Conservation (phyloP, 108 stramenopile genomes). For the Nitzschia putrida region DNA sequence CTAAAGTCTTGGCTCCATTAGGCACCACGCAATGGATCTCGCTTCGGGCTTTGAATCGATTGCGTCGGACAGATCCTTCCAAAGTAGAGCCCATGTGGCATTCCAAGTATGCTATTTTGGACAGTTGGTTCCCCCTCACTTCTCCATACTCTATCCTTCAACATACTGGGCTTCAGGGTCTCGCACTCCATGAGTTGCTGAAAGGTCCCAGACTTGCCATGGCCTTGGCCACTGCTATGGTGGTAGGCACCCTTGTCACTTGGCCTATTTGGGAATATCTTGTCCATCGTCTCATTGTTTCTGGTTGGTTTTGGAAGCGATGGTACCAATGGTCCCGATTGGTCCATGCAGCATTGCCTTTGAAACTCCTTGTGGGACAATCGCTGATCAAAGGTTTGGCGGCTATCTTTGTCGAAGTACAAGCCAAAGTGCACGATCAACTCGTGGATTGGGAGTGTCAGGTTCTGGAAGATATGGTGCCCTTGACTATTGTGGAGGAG, state of each 20-base stretch:
- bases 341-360: slow-evolving; percentile 75
- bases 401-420: slow-evolving; percentile 47
- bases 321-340: slow-evolving; percentile 75
- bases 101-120: slow-evolving; percentile 67
- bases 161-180: slow-evolving; percentile 65
- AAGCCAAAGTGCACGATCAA: slow-evolving; percentile 53
- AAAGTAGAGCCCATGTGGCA: slow-evolving; percentile 93
- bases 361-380: slow-evolving; percentile 82
- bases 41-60: slow-evolving; percentile 69
- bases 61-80: slow-evolving; percentile 80
- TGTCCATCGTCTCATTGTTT: slow-evolving; percentile 54
- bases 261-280: slow-evolving; percentile 69
- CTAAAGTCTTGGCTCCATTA: slow-evolving; percentile 77
- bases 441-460: slow-evolving; percentile 77
- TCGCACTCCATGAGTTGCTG: slow-evolving; percentile 58
- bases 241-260: slow-evolving; percentile 35
- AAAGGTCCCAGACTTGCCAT: slow-evolving; percentile 54
- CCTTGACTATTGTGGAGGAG: slow-evolving; percentile 55
- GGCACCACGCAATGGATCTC: slow-evolving; percentile 75
- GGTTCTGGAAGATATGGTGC: slow-evolving; percentile 68
- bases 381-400: slow-evolving; percentile 62
- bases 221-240: slow-evolving; percentile 19
- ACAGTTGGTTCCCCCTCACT: slow-evolving; percentile 61
- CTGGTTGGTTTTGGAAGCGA: slow-evolving; percentile 61
- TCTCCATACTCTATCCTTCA: slow-evolving; percentile 65